Evolutionary conservation across 1,139 yeast species (phyloP).

Genomic region (Yarrowia galli): DNA sequence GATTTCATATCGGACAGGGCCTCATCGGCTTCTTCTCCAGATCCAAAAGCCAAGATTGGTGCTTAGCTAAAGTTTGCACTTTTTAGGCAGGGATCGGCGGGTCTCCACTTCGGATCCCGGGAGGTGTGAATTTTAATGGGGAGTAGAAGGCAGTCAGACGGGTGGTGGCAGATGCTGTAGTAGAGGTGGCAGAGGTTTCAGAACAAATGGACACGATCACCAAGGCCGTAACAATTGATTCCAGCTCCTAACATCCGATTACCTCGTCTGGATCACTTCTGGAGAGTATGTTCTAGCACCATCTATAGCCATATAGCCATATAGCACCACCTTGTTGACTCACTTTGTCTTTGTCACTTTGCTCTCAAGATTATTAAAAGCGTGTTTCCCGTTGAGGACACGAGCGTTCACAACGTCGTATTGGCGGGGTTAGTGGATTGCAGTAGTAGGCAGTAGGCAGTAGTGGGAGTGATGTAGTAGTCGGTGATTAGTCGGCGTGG

Average conservation of each 20-base stretch:
- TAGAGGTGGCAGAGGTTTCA: too few relatives aligned
- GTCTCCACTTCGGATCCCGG: conserved; percentile 36
- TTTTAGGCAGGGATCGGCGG: conserved; percentile 27
- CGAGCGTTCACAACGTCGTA: conserved; percentile 16
- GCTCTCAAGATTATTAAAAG: conserved; percentile 27
- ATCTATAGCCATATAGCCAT: background rate
- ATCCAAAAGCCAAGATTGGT: conserved; percentile 7
- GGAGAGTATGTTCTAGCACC: conserved; percentile 12
- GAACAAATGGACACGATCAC: too few relatives aligned
- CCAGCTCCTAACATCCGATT: too few relatives aligned
- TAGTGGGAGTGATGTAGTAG: background rate
- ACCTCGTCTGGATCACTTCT: too few relatives aligned
- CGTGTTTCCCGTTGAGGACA: conserved; percentile 9
- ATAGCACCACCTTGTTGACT: too few relatives aligned
- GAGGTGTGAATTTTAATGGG: background rate
- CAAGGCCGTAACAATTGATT: too few relatives aligned
- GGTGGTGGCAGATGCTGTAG: too few relatives aligned
- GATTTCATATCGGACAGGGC: background rate
- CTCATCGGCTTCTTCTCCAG: conserved; percentile 36
- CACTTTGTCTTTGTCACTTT: conserved; percentile 20
- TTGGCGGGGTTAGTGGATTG: background rate
- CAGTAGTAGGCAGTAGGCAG: too few relatives aligned
- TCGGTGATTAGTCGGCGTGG: background rate
- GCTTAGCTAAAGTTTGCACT: background rate
- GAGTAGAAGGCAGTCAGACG: too few relatives aligned